Base-by-base conservation (phyloP, 129 eudicot genomes). In the Apium graveolens region DNA sequence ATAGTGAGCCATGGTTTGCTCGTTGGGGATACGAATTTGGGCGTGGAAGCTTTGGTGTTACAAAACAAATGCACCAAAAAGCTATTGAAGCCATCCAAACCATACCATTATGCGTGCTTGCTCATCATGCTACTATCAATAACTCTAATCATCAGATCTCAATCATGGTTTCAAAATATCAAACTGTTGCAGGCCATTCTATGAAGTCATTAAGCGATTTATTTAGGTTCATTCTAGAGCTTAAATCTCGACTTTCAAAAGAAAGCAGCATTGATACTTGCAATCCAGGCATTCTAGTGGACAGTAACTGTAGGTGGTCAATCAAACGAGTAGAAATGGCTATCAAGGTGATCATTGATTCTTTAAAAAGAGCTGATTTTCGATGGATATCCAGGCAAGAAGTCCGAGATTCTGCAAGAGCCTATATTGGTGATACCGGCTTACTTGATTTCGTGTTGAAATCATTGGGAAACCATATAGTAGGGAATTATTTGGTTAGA, bases 321-420 rank as follows among this genome's bases (percentile, higher is more conserved):
- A 93, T 93, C n/a, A 95, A 90, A 80, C 92, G 99, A 8, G 92
- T 95, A 11, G 99, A 95, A 75, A 92, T 92, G 99, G 99, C 99
- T 26, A 92, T 94, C 3, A 85, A 89, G 39, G 99, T 90, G 46
- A 90, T 95, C n/a, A 88, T 95, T 24, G 97, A 95, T 46, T 90
- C 99, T 5, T 70, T 95, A 35, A 95, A 88, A 81, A 79, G 87
- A 75, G 94, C 96, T 18, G 97, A 92, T 68, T 87, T 82, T 21
- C 80, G 91, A 71, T 95, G 99, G 99, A 88, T 95, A 18, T 95
- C 99, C 0, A 90, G 99, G 73, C 99, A 95, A 86, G 94, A 92
- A 66, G 99, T 95, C 10, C 81, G 99, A 16, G 99, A 95, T 83
- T 90, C 93, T 42, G 99, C 99, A 29, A 93, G 99, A n/a, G 89